phyloP scores from a whole-genome alignment of 2,329 filamentous ascomycete genomes.

The Thyridium curvatum region DNA sequence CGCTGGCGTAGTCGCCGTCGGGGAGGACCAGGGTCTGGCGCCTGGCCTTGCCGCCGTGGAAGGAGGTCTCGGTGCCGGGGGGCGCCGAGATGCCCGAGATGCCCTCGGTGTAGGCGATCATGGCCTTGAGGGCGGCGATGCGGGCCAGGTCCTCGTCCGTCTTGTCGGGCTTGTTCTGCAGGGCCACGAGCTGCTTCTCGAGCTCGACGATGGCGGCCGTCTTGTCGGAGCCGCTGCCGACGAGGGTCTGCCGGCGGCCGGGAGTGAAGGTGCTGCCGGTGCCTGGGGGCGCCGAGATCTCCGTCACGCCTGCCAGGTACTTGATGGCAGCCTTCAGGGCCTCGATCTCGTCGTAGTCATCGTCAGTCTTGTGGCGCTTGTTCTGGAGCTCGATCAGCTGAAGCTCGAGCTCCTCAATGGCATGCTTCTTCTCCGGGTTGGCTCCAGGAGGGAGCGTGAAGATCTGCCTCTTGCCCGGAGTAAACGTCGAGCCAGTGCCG shows the following conservation, averaged over 20 bases:
- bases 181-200: not conserved
- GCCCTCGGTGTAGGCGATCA: constrained; percentile 3
- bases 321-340: not conserved
- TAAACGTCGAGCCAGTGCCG: constrained; percentile 12
- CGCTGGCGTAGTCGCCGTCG: constrained; percentile 36
- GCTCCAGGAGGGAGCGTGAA: not conserved
- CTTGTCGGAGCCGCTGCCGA: not conserved
- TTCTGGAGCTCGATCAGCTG: constrained; percentile 1
- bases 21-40: not conserved
- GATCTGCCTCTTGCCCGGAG: constrained; percentile 11
- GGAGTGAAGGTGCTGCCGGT: constrained; percentile 2
- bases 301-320: not conserved
- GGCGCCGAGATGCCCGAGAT: constrained; percentile 4
- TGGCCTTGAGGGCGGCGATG: constrained; percentile 1
- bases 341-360: constrained; percentile 1
- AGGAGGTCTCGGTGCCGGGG: not conserved
- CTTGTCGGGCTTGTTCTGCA: constrained; percentile 3
- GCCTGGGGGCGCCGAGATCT: not conserved
- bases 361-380: constrained; percentile 1
- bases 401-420: constrained; percentile 1
- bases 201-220: constrained; percentile 1
- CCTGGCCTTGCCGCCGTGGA: not conserved
- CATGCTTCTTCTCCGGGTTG: not conserved
- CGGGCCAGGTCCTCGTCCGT: not conserved
- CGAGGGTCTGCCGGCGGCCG: not conserved